Evolutionary conservation across 1,284 basidiomycete genomes (phyloP), one percentile per base, ranked within the genome.

Genomic region (Sporisorium scitamineum): DNA sequence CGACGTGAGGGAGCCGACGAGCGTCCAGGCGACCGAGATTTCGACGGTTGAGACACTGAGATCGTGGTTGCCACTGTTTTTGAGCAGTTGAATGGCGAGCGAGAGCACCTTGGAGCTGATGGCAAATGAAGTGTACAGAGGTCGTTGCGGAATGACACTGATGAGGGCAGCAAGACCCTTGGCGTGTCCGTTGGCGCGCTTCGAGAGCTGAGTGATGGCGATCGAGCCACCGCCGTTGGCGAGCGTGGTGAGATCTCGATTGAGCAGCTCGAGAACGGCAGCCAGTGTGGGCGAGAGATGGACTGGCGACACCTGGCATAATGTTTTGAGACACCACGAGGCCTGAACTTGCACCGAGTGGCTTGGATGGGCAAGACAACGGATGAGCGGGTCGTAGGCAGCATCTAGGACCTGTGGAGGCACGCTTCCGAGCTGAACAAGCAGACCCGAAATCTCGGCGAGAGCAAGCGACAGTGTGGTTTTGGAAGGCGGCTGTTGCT

Each of bases 91-190:
- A 1, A 93, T 94, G 1, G 96, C 93, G 81, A 94, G 91, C 80
- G 96, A 93, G 70, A 98, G 91, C 22, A 96, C 92, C 84, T 94
- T 95, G 22, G 94, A 91, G 50, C 91, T 92, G 77, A 96, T 90
- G 81, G 98, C 96, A 85, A 95, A 95, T 0, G 95, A 96, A 37
- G 96, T 93, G 81, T 99, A 98, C 1, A 99, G 88, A 0, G 96
- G 95, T 5, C 93, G 90, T 59, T 92, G 89, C 0, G 94, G 92
- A 44, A 96, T 93, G 69, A 94, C 89, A 22, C 93, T 91, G 37
- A 98, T 90, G 9, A 99, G 89, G 0, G 93, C 92, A 1, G 94
- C 92, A 18, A 99, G 90, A 9, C 93, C 95, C 75, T 94, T 93
- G 0, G 95, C 91, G 82, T 93, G 94, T 0, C 97, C 96, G 9